phyloP scores from a whole-genome alignment of 495 filamentous ascomycete species.

The Rhypophila decipiens region DNA sequence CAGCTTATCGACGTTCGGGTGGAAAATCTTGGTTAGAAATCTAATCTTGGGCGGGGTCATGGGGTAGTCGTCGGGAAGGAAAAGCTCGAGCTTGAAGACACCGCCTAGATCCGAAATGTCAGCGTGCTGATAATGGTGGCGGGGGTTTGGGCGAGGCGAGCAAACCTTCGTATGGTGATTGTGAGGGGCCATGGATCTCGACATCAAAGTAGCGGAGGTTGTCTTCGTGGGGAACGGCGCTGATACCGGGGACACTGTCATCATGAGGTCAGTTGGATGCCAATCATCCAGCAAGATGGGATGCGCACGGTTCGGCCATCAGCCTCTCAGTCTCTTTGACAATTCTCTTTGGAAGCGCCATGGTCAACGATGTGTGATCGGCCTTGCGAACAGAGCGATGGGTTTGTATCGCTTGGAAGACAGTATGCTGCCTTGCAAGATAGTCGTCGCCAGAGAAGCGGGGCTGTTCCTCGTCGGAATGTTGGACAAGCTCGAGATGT shows the following conservation, averaged over 20 bases:
- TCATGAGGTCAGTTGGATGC: constrained; percentile 12
- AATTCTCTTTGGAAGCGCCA: constrained; percentile 90
- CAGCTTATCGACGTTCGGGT: constrained; percentile 97
- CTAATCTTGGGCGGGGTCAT: constrained; percentile 99
- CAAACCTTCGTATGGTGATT: constrained; percentile 84
- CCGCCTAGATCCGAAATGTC: constrained; percentile 52
- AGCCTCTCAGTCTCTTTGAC: constrained; percentile 98
- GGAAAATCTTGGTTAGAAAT: constrained; percentile 98
- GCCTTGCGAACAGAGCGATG: no score
- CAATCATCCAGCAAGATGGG: constrained; percentile 1
- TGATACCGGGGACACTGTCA: constrained; percentile 86
- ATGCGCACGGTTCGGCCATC: constrained; percentile 85
- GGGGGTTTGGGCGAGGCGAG: constrained; percentile 16
- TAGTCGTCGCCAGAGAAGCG: no score
- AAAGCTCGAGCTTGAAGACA: constrained; percentile 94
- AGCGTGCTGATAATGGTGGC: not conserved
- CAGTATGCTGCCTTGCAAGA: no score
- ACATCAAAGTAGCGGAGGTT: constrained; percentile 98
- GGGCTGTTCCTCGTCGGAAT: no score
- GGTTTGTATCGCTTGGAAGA: no score
- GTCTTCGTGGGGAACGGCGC: constrained; percentile 94
- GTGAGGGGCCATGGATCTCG: constrained; percentile 86
- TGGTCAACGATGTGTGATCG: constrained; percentile 17
- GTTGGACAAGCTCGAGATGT: not conserved
- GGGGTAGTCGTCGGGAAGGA: constrained; percentile 98